Base-by-base conservation (phyloP, 495 filamentous ascomycete genomes). In the Beverwykella pulmonaria region DNA sequence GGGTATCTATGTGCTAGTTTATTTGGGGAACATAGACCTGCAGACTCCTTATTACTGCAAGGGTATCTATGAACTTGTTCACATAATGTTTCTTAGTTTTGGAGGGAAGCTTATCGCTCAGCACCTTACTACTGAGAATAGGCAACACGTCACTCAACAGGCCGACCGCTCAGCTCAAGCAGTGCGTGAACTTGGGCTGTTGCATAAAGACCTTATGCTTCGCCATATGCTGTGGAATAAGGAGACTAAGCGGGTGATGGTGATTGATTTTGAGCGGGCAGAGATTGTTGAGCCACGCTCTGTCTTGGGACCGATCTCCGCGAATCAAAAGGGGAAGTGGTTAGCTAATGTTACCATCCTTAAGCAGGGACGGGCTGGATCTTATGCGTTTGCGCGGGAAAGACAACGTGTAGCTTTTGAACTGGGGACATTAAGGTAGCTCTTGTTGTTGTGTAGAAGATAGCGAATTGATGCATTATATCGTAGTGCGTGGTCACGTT, bases 71-170 rank as follows among this genome's bases (percentile, higher is more conserved):
- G 63, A 72, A 36, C 69, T 79, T 36, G 65, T 73, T 10, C 65
- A 76, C 65, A 65, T 79, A 47, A 73, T 77, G 63, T 71, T 77
- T 26, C 70, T 80, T 44, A 73, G 74, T 46, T 79, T 67, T 46
- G 77, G 62, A 34, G 78, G 78, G 27, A 48, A 27, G 30, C 59
- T 20, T n/a, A 67, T 73, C 54, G 59, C 57, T 34, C 27, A 56
- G 23, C 53, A 53, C 27, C 34, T 63, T 5, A 54, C 50, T 20
- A n/a, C 63, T 50, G 15, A 63, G 25, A 68, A 68, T 59, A 70
- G 27, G 41, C 6, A 29, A 20, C 4, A 49, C 17, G 10, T 60
- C 4, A 49, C 26, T 50, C 27, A 41, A 25, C 14, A 48, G 39
- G 41, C 53, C 47, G 22, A 64, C 20, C 0, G 23, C 48, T 52